A percentile compares a stretch with the other conserved stretches of the same genome.
Evolutionary conservation across 805 yeast genomes (phyloP).

Genomic region (Ogataea trehalophila): DNA sequence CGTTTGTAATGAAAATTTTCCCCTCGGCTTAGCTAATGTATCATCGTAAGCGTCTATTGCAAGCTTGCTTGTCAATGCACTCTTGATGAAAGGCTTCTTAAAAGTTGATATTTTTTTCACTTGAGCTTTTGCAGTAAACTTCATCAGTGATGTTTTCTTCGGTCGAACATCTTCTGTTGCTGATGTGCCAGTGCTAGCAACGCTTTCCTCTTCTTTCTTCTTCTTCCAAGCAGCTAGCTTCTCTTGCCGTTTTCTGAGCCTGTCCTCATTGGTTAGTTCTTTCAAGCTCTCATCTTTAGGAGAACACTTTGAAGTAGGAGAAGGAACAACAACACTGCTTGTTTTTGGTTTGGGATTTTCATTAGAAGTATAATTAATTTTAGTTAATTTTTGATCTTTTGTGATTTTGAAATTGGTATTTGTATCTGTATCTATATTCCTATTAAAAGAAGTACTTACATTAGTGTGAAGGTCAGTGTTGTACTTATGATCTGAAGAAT

Average conservation of each 20-base stretch:
- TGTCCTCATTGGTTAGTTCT: conserved; percentile 24
- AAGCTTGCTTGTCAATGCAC: neutral
- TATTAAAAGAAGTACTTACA: too few relatives aligned
- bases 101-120: neutral
- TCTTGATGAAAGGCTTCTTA: neutral
- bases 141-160: conserved; percentile 18
- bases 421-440: too few relatives aligned
- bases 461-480: too few relatives aligned
- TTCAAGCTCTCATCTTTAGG: too few relatives aligned
- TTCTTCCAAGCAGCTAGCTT: conserved; percentile 45
- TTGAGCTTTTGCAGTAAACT: conserved; percentile 14
- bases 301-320: neutral
- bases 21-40: neutral
- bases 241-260: conserved; percentile 41
- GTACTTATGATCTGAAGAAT: too few relatives aligned
- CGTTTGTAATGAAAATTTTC: neutral
- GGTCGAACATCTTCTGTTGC: conserved; percentile 37
- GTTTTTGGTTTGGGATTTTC: too few relatives aligned
- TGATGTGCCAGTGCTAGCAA: conserved; percentile 33
- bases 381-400: too few relatives aligned
- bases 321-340: neutral
- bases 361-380: too few relatives aligned
- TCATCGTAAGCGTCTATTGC: conserved; percentile 1
- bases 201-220: too few relatives aligned
- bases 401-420: too few relatives aligned